Conservation (phyloP, 306 rosid species). For the Argentina anserina region DNA sequence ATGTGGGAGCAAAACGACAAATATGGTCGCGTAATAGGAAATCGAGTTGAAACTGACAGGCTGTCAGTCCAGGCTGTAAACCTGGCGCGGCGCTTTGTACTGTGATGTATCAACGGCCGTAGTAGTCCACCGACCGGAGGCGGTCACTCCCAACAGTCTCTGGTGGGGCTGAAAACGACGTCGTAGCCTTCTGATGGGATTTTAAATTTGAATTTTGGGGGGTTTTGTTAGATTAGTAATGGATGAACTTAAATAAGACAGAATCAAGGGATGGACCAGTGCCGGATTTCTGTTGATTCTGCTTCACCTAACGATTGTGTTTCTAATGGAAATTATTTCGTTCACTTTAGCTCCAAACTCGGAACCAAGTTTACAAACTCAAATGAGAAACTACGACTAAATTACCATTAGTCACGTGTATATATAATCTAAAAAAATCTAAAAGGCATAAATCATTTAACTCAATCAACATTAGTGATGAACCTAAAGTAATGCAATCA, state of each 20-base stretch:
- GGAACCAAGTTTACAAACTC: too few species aligned
- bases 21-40: slow-evolving; percentile 28
- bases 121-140: slow-evolving; percentile 27
- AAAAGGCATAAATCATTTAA: too few species aligned
- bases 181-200: not conserved
- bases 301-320: not conserved
- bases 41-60: slow-evolving; percentile 28
- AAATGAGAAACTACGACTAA: too few species aligned
- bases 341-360: too few species aligned
- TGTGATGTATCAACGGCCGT: slow-evolving; percentile 25
- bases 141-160: slow-evolving; percentile 24
- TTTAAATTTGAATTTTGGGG: not conserved
- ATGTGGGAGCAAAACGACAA: slow-evolving; percentile 46
- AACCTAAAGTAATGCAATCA: too few species aligned
- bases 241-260: not conserved
- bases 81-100: slow-evolving; percentile 17
- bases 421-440: too few species aligned
- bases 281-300: slow-evolving; percentile 5
- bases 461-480: too few species aligned
- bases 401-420: too few species aligned
- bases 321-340: not conserved
- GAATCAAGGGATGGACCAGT: slow-evolving; percentile 18
- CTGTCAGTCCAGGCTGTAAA: slow-evolving; percentile 36
- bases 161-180: not conserved
- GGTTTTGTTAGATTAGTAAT: not conserved